Percentiles rank a stretch among this genome's conserved stretches.
phyloP scores from a whole-genome alignment of 129 eudicot species.

The Escallonia rubra region DNA sequence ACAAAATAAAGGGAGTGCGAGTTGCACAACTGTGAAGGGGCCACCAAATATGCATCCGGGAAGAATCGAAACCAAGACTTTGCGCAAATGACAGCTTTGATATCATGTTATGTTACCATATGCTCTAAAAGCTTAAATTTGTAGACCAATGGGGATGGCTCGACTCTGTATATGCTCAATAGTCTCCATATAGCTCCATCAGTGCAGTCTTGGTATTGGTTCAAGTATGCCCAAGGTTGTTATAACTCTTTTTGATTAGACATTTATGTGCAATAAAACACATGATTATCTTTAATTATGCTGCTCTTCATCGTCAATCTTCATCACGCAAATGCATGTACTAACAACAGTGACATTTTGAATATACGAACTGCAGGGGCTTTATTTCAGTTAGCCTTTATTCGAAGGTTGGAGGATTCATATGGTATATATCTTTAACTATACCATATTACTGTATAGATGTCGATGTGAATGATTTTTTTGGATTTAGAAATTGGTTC shows the following conservation, averaged over 20 bases:
- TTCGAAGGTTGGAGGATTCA: constrained; percentile 72
- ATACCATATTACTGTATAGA: background rate
- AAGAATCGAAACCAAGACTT: no score
- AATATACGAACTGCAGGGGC: constrained; percentile 51
- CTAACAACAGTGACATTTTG: constrained; percentile 4
- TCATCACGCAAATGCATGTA: background rate
- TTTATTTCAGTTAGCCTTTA: constrained; percentile 64
- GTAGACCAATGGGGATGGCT: background rate
- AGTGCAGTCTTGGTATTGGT: background rate
- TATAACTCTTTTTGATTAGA: background rate
- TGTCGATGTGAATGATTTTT: background rate
- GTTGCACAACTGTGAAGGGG: no score
- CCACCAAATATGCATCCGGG: no score
- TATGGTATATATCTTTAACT: constrained; percentile 38
- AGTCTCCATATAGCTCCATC: no score
- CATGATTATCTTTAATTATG: no score
- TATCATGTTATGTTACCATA: no score
- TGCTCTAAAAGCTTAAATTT: background rate
- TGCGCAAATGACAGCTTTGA: background rate
- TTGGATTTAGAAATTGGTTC: no score
- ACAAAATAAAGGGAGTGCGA: no score
- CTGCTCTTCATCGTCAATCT: background rate
- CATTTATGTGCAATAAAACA: background rate
- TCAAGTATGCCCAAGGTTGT: background rate
- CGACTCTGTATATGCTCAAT: background rate